Evolutionary conservation across 2,329 filamentous ascomycete genomes (phyloP), one percentile per base, ranked within the genome.

Genomic region (Botrytis hyacinthi): DNA sequence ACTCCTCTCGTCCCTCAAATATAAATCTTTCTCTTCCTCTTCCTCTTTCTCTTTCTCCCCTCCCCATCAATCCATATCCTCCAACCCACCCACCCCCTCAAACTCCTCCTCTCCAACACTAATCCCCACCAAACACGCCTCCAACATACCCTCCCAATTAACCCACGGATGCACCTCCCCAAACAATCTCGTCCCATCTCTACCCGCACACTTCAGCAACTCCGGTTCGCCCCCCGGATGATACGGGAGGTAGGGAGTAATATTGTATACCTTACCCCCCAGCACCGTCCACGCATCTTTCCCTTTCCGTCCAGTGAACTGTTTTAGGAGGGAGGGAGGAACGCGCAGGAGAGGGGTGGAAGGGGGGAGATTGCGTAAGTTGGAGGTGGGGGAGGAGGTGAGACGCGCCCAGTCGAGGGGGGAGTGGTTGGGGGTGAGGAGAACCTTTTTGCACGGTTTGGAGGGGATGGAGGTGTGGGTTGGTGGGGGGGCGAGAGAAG

Each of bases 371-470:
- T 89, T 89, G n/a, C 92, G 91, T 40, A 94, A 88, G 76, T 94
- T 91, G 44, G 88, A 85, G 44, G 84, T 84, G 2, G 91, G 90
- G 66, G 86, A 84, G 32, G 86, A 86, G 1, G 89, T 88, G 1
- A 97, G 88, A 9, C 92, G 90, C 20, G 96, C 96, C 96, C 96
- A 99, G 87, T 99, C 96, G 20, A 99, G 90, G 0, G 96, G 95
- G 3, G 94, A 97, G 85, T 95, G 95, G 46, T 96, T 95, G 0
- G 96, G 96, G n/a, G 90, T 88, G 7, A 99, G 89, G 14, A 92
- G 86, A 7, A 98, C 93, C 80, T 95, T 93, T 82, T 87, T 88
- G 18, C 86, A 88, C 7, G 87, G 86, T 79, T 89, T 90, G 37
- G 83, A 76, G 2, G 88, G 87, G 73, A 78, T 79, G 1, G 80